Evolutionary conservation across 352 stramenopile species (phyloP), one percentile per base, ranked within the genome.

Genomic region (Phytophthora fragariae): DNA sequence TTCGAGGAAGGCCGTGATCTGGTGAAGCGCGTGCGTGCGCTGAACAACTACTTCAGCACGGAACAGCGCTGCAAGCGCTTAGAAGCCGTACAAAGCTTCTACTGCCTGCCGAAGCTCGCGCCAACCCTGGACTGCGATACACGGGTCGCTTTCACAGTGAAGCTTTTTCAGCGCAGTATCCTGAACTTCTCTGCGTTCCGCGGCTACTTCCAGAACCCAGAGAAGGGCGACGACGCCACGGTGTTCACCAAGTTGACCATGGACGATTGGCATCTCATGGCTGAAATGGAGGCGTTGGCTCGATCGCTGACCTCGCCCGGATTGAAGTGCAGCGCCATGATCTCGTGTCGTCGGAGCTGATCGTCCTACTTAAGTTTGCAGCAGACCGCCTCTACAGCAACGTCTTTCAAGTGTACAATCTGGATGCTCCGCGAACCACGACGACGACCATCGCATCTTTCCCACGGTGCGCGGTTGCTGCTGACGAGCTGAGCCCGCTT

Each of bases 81-180:
- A 27, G 24, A 60, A 8, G 12, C 56, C 0, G 12, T 65, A 2
- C 52, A 73, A 9, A 0, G 3, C 0, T 59, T 64, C 24, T 74
- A 17, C n/a, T 21, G 44, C 10, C n/a, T 69, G 2, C 46, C 60
- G 0, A 27, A 27, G 1, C 62, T 1, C 3, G 4, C 4, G 9
- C 37, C n/a, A 9, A 41, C 7, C 0, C 17, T 74, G 0, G 67
- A 65, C 35, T 65, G 60, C 14, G 67, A 69, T 17, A 74, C 67
- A 1, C 59, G 49, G 3, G 65, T 72, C 4, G 57, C 29, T 15
- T 74, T 52, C 5, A 74, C 59, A 0, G 54, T 69, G 24, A 62
- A 56, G n/a, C 17, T 60, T 1, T 27, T 49, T 17, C 7, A 21
- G 54, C 10, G 44, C 12, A 41, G 24, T 6, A 39, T 27, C 24